Base-by-base conservation (phyloP, 495 filamentous ascomycete species). In the Haplographium delicatum region DNA sequence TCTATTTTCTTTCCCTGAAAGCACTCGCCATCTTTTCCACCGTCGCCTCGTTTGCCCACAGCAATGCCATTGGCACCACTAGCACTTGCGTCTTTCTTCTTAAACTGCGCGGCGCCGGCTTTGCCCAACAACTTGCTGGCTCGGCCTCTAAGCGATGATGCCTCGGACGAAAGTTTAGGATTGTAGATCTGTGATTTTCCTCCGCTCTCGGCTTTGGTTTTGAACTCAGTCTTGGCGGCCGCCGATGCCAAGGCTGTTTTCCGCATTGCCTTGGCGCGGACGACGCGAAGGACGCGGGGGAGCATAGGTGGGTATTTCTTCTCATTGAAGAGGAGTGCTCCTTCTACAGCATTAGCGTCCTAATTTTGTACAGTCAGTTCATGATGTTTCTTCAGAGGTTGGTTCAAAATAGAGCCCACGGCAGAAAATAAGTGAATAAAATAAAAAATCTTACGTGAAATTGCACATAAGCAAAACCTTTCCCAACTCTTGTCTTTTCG, bases 401-500 rank as follows among this genome's bases (percentile, higher is more conserved):
- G 22, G 19, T 45, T 33, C 16, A 42, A 28, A 41, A 26, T 22
- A 13, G 25, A 30, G 25, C 34, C n/a, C n/a, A n/a, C n/a, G n/a
- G n/a, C n/a, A n/a, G n/a, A n/a, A n/a, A n/a, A n/a, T n/a, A n/a
- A n/a, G n/a, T n/a, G n/a, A n/a, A n/a, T 5, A 44, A 13, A 13
- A n/a, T 19, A n/a, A 20, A 13, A 20, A 4, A 47, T 63, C 67
- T 62, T 53, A 82, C 81, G 62, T 80, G 72, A 66, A 97, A 99
- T 60, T 99, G 94, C 27, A 99, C 90, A 59, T 99, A 99, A 18
- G 94, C 94, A 65, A 99, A 89, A 11, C 94, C 94, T 66, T 99
- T 97, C 39, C 93, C 90, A 39, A 99, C 88, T 27, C 94, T 80
- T 18, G 94, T 97, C 41, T 82, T 82, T 37, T 84, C 70, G 58